Base-by-base conservation (phyloP, 257 asterid species). In the Scutellaria baicalensis region DNA sequence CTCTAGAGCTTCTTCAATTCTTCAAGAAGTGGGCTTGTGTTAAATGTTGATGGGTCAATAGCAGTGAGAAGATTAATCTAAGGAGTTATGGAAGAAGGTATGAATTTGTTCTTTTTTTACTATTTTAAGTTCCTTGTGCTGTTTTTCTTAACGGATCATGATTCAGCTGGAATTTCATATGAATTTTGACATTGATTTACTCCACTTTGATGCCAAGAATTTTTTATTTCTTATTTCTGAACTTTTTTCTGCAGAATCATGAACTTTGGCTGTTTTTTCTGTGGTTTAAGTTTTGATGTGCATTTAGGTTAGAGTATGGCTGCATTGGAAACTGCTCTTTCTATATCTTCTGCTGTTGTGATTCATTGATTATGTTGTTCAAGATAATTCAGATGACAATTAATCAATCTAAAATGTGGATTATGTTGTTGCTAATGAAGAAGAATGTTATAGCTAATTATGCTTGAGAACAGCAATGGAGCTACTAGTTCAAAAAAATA, bases 1-100 rank as follows among this genome's bases (percentile, higher is more conserved):
- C 69, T 70, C 67, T 39, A 58, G 56, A 27, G 36, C 69, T 57
- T 66, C 74, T 78, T 69, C 64, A 70, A 20, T 59, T 58, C 70
- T 69, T 65, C 71, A 72, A 71, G 70, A 36, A 69, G 68, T 74
- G 79, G 73, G 73, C 62, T 23, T 55, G 39, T n/a, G 38, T 9
- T 7, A 23, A 23, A 6, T 55, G 27, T 20, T 8, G 38, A 27
- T 23, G 27, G 27, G 27, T 23, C 27, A 23, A 23, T 11, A 50
- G 18, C 11, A 52, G 3, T 52, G 59, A 18, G 64, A 57, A 68
- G 57, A 13, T 52, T 58, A 10, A 44, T 36, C 55, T 18, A 23
- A 52, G 38, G 42, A 63, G 69, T 68, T 72, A 80, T 80, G 85
- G 82, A 77, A 27, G 78, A 56, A 65, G 85, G 85, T 80, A 70